Evolutionary conservation across 129 eudicot species (phyloP).

Genomic region (Pulicaria dysenterica): DNA sequence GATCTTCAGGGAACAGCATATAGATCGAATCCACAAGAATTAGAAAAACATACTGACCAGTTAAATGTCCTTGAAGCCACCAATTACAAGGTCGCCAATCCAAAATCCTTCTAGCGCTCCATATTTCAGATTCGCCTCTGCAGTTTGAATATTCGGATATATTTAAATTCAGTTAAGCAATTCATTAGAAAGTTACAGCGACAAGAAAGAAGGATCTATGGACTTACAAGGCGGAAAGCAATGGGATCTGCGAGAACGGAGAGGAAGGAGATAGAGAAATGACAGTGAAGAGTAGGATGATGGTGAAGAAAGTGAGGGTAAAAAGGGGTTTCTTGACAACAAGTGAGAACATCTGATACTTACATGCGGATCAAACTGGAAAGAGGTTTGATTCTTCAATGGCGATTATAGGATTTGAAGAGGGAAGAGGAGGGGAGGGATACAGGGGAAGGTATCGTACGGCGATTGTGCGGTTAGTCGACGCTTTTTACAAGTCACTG

Average conservation of each 20-base stretch:
- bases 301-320: slow-evolving; percentile 33
- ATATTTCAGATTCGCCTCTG: slow-evolving; percentile 49
- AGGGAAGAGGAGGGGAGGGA: not conserved
- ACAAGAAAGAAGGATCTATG: not conserved
- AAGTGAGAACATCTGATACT: slow-evolving; percentile 41
- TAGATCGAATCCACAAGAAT: not conserved
- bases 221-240: slow-evolving; percentile 40
- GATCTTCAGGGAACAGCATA: not conserved
- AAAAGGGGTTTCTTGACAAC: slow-evolving; percentile 57
- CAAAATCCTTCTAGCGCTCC: slow-evolving; percentile 61
- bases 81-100: slow-evolving; percentile 92
- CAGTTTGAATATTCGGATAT: not conserved
- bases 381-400: slow-evolving; percentile 11
- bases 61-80: slow-evolving; percentile 72
- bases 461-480: slow-evolving; percentile 9
- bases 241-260: slow-evolving; percentile 39
- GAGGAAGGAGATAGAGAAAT: slow-evolving; percentile 54
- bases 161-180: not conserved
- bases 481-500: not conserved
- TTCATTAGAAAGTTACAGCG: not conserved
- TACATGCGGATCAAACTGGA: slow-evolving; percentile 15
- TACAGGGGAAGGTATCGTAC: not conserved
- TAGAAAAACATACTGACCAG: slow-evolving; percentile 49
- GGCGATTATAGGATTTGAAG: slow-evolving; percentile 15
- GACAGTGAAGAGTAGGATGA: slow-evolving; percentile 45